phyloP scores from a whole-genome alignment of 2,329 filamentous ascomycete genomes.

The Trichophyton mentagrophytes region DNA sequence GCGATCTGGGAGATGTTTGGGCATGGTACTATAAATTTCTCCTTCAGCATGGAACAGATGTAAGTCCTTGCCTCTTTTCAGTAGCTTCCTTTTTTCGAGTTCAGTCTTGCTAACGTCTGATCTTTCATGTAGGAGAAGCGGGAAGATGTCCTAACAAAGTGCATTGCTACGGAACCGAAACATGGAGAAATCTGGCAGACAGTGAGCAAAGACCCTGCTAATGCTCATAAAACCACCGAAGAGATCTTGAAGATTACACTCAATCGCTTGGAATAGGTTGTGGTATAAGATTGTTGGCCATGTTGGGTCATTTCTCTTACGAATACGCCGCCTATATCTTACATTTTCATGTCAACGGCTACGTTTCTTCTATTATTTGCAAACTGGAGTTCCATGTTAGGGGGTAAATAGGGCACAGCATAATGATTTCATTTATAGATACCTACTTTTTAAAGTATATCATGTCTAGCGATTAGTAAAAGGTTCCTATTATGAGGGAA shows the following conservation, averaged over 20 bases:
- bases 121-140: conserved; percentile 55
- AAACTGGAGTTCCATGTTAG: background rate
- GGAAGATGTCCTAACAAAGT: conserved; percentile 69
- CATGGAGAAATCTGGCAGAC: conserved; percentile 89
- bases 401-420: background rate
- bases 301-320: background rate
- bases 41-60: conserved; percentile 75
- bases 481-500: too few species aligned
- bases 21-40: conserved; percentile 97
- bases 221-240: conserved; percentile 60
- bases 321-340: background rate
- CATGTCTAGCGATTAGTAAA: background rate
- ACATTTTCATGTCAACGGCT: background rate
- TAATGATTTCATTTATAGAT: background rate
- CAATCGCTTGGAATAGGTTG: background rate
- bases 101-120: background rate
- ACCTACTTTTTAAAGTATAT: background rate
- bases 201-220: conserved; percentile 72
- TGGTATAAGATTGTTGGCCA: too few species aligned
- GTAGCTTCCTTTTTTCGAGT: conserved; percentile 5
- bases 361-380: background rate
- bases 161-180: conserved; percentile 67
- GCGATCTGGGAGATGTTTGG: conserved; percentile 85
- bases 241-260: conserved; percentile 67
- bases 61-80: conserved; percentile 20